These are phyloP conservation scores for Geotrichum restrictum DNA, from an alignment of 1,139 yeast species.

Conservation along the genomic window DNA sequence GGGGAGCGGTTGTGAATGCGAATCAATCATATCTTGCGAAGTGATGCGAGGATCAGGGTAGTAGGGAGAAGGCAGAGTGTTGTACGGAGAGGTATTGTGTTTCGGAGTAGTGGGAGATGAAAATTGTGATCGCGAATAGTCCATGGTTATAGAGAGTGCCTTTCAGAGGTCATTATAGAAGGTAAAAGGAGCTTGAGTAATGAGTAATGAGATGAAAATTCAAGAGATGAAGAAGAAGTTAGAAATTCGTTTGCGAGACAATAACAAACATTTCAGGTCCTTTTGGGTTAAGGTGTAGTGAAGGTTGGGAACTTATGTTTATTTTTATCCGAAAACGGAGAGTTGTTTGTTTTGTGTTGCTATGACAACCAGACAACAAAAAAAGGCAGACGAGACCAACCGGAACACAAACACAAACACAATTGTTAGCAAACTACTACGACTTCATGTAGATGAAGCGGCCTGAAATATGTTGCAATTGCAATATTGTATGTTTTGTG, in stretches of 20 bases:
- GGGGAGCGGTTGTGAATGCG: slow-evolving; percentile 6
- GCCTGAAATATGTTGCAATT: no score
- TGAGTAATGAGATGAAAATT: not conserved
- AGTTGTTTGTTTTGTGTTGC: not conserved
- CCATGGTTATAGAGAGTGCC: not conserved
- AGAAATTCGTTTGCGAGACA: not conserved
- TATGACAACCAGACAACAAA: not conserved
- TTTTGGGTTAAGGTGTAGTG: not conserved
- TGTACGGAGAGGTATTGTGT: not conserved
- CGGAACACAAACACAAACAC: no score
- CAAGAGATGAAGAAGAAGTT: not conserved
- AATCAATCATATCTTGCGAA: slow-evolving; percentile 1
- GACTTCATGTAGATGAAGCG: no score
- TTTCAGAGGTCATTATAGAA: not conserved
- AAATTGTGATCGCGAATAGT: slow-evolving; percentile 2
- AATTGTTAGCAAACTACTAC: no score
- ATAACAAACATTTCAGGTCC: not conserved
- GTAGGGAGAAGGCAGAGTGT: not conserved
- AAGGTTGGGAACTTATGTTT: not conserved
- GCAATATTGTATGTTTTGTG: no score
- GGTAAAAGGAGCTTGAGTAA: not conserved
- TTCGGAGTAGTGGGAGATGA: not conserved
- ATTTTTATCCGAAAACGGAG: not conserved
- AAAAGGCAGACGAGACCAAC: no score
- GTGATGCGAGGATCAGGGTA: slow-evolving; percentile 5